Base-by-base conservation (phyloP, 2,329 filamentous ascomycete genomes). In the Stagonosporopsis chrysanthemi region DNA sequence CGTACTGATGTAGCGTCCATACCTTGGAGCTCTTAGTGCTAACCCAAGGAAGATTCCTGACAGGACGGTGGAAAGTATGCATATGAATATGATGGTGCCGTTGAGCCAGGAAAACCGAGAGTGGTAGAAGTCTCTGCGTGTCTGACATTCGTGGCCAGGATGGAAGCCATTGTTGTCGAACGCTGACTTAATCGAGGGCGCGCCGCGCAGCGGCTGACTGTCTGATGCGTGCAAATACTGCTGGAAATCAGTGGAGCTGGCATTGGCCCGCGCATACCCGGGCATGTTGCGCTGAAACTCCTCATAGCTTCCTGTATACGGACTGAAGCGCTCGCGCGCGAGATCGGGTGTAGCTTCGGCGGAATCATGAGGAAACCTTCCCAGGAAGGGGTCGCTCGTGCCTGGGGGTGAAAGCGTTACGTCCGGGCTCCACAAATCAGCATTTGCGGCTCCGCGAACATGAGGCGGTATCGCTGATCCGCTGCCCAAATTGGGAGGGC, bases 1-100 rank as follows among this genome's bases (percentile, higher is more conserved):
- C 12, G 81, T 81, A 22, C 53, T 56, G 41, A 92, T 87, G 2
- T 64, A 72, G 8, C 77, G 78, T 8, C 87, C 87, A 75, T 86
- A 92, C 60, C 84, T 78, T 0, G 88, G 89, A 56, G 86, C 86
- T 1, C 79, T 69, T 11, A 90, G 75, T 0, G 89, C 86, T 4
- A 88, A 79, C 1, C 83, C 75, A 1, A 92, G 77, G 80, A 88
- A 92, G n/a, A 90, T 75, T 0, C 81, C 83, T n/a, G 86, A 89
- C 51, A 88, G 79, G 2, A 83, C 61, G 0, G 87, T 89, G 0
- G 87, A 88, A 65, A 89, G 88, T 1, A 90, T 49, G 0, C 86
- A 87, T 5, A 81, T 71, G 1, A 74, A 45, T 7, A 82, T 59
- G 12, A 81, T 71, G 6, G 67, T 69, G 11, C 77, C 60, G 6